These are phyloP conservation scores for Suhomyces sp. DNA, from an alignment of 805 yeast species.

Conservation along the genomic window DNA sequence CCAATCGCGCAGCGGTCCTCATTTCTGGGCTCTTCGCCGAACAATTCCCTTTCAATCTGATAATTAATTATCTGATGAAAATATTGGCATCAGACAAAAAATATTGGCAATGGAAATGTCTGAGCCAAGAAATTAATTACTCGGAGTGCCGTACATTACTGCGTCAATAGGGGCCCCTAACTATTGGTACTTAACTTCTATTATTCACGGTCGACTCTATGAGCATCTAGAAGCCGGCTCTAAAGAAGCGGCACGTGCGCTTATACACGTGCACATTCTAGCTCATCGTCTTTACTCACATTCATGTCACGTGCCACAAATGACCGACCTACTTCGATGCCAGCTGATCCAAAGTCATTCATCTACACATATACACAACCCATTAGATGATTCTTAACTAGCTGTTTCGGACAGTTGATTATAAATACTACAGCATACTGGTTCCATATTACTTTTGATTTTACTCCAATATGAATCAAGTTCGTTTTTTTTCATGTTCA, in stretches of 20 bases:
- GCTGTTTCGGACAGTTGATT: not conserved
- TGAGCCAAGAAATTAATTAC: not conserved
- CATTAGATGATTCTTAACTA: not conserved
- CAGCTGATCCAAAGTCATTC: not conserved
- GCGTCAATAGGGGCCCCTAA: not conserved
- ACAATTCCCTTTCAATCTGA: not conserved
- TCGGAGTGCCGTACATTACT: not conserved
- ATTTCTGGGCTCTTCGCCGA: not conserved
- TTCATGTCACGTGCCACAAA: not conserved
- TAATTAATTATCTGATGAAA: constrained; percentile 4
- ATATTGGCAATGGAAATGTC: not conserved
- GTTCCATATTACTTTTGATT: too few relatives aligned
- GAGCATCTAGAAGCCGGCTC: not conserved
- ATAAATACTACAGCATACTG: too few relatives aligned
- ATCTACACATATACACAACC: not conserved
- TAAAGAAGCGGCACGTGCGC: not conserved
- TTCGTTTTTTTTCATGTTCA: not conserved
- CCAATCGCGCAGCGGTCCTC: not conserved
- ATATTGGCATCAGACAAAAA: constrained; percentile 3
- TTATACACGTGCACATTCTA: not conserved
- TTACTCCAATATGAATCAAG: not conserved
- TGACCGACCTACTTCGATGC: not conserved
- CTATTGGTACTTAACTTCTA: too few relatives aligned
- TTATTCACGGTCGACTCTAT: too few relatives aligned
- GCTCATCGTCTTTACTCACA: not conserved